These are phyloP conservation scores for Cavenderia fasciculata DNA, from an alignment of 78 protist species.

Conservation along the genomic window DNA sequence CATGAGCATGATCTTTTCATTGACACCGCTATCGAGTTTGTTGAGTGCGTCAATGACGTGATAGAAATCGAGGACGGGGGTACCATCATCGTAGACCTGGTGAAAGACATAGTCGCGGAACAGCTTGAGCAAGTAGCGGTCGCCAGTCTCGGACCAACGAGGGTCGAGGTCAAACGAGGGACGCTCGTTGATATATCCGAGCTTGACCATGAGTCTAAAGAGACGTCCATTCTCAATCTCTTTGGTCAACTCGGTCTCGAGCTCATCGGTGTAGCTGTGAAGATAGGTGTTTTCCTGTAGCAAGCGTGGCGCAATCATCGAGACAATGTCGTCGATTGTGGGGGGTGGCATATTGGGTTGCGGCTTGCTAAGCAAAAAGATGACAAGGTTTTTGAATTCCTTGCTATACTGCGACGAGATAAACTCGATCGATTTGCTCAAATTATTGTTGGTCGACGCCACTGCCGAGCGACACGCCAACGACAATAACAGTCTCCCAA, in stretches of 20 bases:
- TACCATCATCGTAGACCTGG: conserved; percentile 87
- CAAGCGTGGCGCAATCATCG: conserved; percentile 30
- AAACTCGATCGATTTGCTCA: conserved; percentile 45
- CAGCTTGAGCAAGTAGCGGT: conserved; percentile 83
- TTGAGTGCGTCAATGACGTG: conserved; percentile 89
- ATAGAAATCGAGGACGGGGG: conserved; percentile 82
- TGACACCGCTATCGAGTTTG: conserved; percentile 88
- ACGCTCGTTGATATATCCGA: conserved; percentile 86
- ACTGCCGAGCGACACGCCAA: conserved; percentile 41
- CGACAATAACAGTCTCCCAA: conserved; percentile 68
- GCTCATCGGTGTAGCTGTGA: conserved; percentile 68
- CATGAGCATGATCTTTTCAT: conserved; percentile 79
- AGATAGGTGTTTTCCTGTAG: conserved; percentile 48
- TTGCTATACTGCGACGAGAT: conserved; percentile 15
- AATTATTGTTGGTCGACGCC: conserved; percentile 10
- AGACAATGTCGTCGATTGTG: conserved; percentile 38
- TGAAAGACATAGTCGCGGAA: conserved; percentile 92
- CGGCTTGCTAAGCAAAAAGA: conserved; percentile 47
- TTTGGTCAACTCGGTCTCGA: conserved; percentile 76
- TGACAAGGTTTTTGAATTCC: conserved; percentile 37
- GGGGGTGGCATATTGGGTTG: conserved; percentile 21
- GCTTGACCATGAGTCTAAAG: conserved; percentile 81
- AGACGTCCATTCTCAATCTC: conserved; percentile 90
- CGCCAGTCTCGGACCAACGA: conserved; percentile 90
- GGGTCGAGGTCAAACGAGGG: conserved; percentile 80